Evolutionary conservation across 2,329 filamentous ascomycete genomes (phyloP).

Genomic region (Cryphonectria radicalis): DNA sequence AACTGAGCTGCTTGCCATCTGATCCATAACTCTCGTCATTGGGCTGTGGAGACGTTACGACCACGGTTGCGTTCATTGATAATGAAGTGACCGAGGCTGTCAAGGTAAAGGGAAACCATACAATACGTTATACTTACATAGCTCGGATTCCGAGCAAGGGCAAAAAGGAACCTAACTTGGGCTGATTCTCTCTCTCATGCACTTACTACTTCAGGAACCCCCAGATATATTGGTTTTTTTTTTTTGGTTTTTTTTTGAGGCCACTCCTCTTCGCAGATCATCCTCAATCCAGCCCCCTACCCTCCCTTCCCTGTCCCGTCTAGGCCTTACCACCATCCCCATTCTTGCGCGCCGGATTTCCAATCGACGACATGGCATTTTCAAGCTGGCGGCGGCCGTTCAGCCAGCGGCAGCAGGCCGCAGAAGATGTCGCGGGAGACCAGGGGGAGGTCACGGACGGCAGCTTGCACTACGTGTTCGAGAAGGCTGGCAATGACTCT

Average conservation of each 20-base stretch:
- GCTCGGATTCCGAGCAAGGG: no score
- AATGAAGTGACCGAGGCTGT: not conserved
- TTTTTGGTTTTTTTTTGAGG: no score
- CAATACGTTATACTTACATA: not conserved
- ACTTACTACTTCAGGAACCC: not conserved
- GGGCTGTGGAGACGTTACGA: not conserved
- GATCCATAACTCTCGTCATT: constrained; percentile 4
- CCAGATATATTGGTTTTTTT: not conserved
- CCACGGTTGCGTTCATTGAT: not conserved
- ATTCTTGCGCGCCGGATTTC: no score
- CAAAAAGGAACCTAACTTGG: no score
- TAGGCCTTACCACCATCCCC: no score
- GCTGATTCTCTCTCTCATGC: not conserved
- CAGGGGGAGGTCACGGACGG: constrained; percentile 24
- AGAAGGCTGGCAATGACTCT: constrained; percentile 33
- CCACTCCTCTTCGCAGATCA: not conserved
- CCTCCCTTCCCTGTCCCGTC: not conserved
- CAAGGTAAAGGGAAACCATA: not conserved
- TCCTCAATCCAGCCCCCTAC: not conserved
- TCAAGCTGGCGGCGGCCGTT: constrained; percentile 21
- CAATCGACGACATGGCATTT: constrained; percentile 15
- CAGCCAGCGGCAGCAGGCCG: constrained; percentile 2
- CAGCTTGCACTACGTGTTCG: constrained; percentile 24
- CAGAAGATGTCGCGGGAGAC: constrained; percentile 3
- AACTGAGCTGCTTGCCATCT: not conserved